phyloP scores from a whole-genome alignment of 768 basidiomycete species.

The Ramaria rubella region DNA sequence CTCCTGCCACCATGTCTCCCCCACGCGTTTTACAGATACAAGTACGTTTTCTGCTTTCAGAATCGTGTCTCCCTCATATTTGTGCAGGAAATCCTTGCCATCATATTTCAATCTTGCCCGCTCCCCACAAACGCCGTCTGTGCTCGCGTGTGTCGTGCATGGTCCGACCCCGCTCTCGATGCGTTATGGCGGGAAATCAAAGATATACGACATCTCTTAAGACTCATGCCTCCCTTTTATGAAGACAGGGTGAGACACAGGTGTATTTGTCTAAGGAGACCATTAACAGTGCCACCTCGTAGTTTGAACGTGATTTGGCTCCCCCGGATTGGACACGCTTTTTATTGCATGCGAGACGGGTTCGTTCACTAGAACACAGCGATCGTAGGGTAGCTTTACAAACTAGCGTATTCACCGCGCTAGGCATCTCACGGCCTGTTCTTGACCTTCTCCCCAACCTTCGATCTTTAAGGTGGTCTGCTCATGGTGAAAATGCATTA shows the following conservation, averaged over 20 bases:
- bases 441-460: slow-evolving; percentile 10
- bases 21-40: slow-evolving; percentile 11
- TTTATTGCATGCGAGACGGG: slow-evolving; percentile 44
- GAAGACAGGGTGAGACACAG: slow-evolving; percentile 2
- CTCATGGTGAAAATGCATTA: slow-evolving; percentile 9
- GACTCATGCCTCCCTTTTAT: slow-evolving; percentile 41
- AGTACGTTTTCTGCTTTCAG: not conserved
- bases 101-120: slow-evolving; percentile 47
- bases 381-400: slow-evolving; percentile 9
- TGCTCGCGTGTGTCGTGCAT: slow-evolving; percentile 50
- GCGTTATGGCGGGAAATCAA: slow-evolving; percentile 50
- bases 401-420: slow-evolving; percentile 6
- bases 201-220: slow-evolving; percentile 40
- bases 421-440: slow-evolving; percentile 9
- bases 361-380: slow-evolving; percentile 26
- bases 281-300: not conserved
- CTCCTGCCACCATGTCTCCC: not conserved
- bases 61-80: not conserved
- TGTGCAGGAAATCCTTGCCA: slow-evolving; percentile 44
- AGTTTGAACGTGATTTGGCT: slow-evolving; percentile 36
- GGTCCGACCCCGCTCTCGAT: slow-evolving; percentile 55
- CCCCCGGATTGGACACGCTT: slow-evolving; percentile 51
- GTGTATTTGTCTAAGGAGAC: not conserved
- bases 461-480: slow-evolving; percentile 9
- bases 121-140: slow-evolving; percentile 35